Evolutionary conservation across 1,284 basidiomycete genomes (phyloP).

Genomic region (Ustilago esculenta): DNA sequence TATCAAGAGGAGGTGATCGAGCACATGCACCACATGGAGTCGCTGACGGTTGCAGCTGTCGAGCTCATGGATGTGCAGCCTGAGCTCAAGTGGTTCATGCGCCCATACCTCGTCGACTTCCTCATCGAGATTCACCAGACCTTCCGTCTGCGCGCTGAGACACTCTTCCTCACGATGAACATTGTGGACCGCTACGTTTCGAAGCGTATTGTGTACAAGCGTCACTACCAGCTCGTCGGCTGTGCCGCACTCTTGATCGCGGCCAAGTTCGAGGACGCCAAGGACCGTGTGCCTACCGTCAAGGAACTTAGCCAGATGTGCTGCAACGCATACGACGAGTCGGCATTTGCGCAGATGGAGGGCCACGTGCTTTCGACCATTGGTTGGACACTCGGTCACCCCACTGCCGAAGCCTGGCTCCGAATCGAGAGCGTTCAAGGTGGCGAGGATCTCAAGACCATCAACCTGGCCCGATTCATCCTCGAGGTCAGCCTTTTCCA

Average conservation of each 20-base stretch:
- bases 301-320: conserved; percentile 93
- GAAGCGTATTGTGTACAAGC: conserved; percentile 96
- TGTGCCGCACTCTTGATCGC: conserved; percentile 99
- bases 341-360: conserved; percentile 81
- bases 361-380: conserved; percentile 95
- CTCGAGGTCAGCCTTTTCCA: conserved; percentile 99
- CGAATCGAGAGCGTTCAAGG: conserved; percentile 71
- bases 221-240: conserved; percentile 98
- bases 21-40: conserved; percentile 98
- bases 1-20: conserved; percentile 89
- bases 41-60: conserved; percentile 83
- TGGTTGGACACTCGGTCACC: conserved; percentile 95
- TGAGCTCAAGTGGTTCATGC: conserved; percentile 86
- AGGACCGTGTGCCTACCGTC: conserved; percentile 95
- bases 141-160: conserved; percentile 89
- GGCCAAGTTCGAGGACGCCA: conserved; percentile 98
- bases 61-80: conserved; percentile 99
- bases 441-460: conserved; percentile 83
- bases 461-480: conserved; percentile 93
- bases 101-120: conserved; percentile 98
- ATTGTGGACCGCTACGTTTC: conserved; percentile 99
- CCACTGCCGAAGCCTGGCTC: conserved; percentile 97
- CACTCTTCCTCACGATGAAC: conserved; percentile 96
- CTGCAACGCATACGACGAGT: conserved; percentile 92
- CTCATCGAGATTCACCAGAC: conserved; percentile 97